A percentile compares a stretch with the other conserved stretches of the same genome.
These are phyloP conservation scores for Populus tomentosa DNA, from an alignment of 441 rosid species.

Conservation along the genomic window DNA sequence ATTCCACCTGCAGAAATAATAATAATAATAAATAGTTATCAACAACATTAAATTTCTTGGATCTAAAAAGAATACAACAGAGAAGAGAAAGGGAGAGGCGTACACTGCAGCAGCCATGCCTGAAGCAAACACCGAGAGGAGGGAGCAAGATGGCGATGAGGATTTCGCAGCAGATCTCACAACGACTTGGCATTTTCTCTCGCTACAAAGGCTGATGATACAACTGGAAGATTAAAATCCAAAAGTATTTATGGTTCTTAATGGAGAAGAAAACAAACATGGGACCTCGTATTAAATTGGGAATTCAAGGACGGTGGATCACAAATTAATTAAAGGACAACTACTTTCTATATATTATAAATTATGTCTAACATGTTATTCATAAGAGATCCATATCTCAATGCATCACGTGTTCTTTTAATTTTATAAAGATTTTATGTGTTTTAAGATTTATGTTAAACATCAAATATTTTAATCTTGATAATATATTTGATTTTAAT, in stretches of 20 bases:
- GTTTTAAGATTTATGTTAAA: no score
- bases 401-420: no score
- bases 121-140: slow-evolving; percentile 77
- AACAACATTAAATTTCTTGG: not conserved
- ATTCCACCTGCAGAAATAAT: slow-evolving; percentile 56
- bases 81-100: not conserved
- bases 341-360: no score
- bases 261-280: slow-evolving; percentile 11
- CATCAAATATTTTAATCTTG: no score
- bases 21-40: not conserved
- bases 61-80: not conserved
- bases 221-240: no score
- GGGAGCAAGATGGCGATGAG: slow-evolving; percentile 73
- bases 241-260: not conserved
- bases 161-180: slow-evolving; percentile 72
- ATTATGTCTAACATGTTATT: no score
- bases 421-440: no score
- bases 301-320: no score
- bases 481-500: no score
- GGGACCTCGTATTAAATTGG: not conserved
- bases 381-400: no score
- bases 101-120: slow-evolving; percentile 83
- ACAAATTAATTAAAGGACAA: no score
- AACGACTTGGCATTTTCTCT: slow-evolving; percentile 45
- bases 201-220: not conserved